phyloP scores from a whole-genome alignment of 2,329 filamentous ascomycete species.

The Trichoderma sp. region DNA sequence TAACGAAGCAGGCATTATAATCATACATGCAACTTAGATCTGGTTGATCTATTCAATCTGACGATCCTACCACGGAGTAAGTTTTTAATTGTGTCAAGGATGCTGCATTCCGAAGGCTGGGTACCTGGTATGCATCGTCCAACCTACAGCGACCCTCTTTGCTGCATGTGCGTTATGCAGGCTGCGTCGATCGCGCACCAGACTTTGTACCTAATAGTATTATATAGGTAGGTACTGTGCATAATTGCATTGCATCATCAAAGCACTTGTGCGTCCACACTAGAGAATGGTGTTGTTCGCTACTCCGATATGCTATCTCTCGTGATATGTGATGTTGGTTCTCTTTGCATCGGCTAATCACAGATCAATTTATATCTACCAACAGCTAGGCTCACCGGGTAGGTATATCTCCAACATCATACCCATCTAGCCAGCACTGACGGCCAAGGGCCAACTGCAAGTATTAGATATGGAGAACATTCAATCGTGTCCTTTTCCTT shows the following conservation, averaged over 20 bases:
- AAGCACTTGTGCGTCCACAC: not conserved
- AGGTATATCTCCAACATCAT: not conserved
- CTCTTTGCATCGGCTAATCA: not conserved
- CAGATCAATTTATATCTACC: not conserved
- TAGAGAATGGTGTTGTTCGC: not conserved
- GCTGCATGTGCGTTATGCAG: not conserved
- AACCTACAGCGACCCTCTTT: not conserved
- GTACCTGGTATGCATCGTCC: not conserved
- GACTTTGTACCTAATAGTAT: not conserved
- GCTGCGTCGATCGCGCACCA: not conserved
- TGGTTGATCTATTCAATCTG: not conserved
- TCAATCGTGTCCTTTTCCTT: not conserved
- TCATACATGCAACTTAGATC: not conserved
- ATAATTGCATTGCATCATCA: not conserved
- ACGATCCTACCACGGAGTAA: not conserved
- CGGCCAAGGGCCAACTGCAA: not conserved
- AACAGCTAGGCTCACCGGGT: not conserved
- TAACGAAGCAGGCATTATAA: not conserved
- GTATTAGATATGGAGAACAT: not conserved
- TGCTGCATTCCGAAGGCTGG: not conserved
- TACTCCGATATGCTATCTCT: not conserved
- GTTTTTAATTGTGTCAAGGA: not conserved
- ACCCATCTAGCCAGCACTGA: not conserved
- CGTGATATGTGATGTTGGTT: not conserved
- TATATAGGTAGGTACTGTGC: too few relatives aligned